Base-by-base conservation (phyloP, 2,329 filamentous ascomycete genomes). In the Alternaria gaisen region DNA sequence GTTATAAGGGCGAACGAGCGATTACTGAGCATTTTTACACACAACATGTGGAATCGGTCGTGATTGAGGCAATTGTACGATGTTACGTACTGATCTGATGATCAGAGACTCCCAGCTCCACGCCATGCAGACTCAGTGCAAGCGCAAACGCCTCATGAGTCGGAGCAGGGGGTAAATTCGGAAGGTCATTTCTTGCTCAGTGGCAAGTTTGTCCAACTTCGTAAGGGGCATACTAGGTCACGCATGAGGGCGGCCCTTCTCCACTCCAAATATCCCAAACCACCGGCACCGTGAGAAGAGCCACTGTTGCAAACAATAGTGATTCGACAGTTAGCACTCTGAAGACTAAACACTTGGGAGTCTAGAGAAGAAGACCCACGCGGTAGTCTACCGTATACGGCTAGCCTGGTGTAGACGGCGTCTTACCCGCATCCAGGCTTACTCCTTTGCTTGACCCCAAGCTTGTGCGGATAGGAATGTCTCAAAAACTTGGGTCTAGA, bases 341-440 rank as follows among this genome's bases (percentile, higher is more conserved):
- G 36, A 30, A 16, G 22, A 48, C 46, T 18, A 32, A 32, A 48
- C 46, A 34, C 46, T 48, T 22, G 30, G 20, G 8, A 24, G 30
- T 34, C 44, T 28, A 48, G 18, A 34, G 28, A 34, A 20, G 28
- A 22, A 34, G 28, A 48, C 44, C 44, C 30, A 48, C 18, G 44
- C 22, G 8, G 44, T 48, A 22, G 28, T 48, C 12, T 48, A 22
- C 46, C 46, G 14, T 24, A 48, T 48, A 16, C 5, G 46, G 46
- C 46, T 48, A 48, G 46, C 16, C 46, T 48, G 18, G 14, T 48
- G 30, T 48, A 48, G 46, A 48, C 30, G 44, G 28, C 44, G 30
- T 48, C 30, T 48, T 20, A 48, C 46, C 46, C 46, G 46, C 46
- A 34, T 34, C 18, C 30, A 34, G 46, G 46, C 46, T 20, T 48